Evolutionary conservation across 2,329 filamentous ascomycete genomes (phyloP).

Genomic region (Microcyclosporella mali): DNA sequence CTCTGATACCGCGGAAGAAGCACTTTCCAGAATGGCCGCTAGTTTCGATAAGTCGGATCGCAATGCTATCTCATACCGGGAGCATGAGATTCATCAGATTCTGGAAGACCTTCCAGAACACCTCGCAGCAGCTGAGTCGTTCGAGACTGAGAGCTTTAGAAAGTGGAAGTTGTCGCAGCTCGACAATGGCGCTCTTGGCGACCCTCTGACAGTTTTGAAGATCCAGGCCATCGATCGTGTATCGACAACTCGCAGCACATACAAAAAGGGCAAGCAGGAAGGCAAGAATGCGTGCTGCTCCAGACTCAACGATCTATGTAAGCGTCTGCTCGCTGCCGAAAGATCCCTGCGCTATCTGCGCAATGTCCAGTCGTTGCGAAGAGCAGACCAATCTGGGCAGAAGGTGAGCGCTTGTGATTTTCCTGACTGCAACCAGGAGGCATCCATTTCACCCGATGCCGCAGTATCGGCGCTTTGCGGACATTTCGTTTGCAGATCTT

Average conservation of each 20-base stretch:
- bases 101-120: neutral
- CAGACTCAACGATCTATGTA: slow-evolving; percentile 14
- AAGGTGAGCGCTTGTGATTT: slow-evolving; percentile 5
- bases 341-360: slow-evolving; percentile 22
- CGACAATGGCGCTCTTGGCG: slow-evolving; percentile 20
- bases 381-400: neutral
- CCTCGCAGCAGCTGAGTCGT: slow-evolving; percentile 1
- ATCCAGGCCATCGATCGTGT: neutral
- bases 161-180: slow-evolving; percentile 17
- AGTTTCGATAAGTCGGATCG: slow-evolving; percentile 14
- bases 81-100: slow-evolving; percentile 5
- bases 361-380: slow-evolving; percentile 8
- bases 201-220: slow-evolving; percentile 22
- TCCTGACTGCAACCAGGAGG: slow-evolving; percentile 3
- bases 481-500: slow-evolving; percentile 45
- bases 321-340: slow-evolving; percentile 15
- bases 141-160: slow-evolving; percentile 10
- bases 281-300: slow-evolving; percentile 1
- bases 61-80: slow-evolving; percentile 8
- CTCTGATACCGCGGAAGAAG: slow-evolving; percentile 46
- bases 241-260: no score
- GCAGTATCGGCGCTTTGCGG: slow-evolving; percentile 46
- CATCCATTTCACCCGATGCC: neutral
- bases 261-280: neutral
- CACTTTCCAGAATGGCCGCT: slow-evolving; percentile 45